Evolutionary conservation across 768 basidiomycete genomes (phyloP).

Genomic region (Dentipellis sp.): DNA sequence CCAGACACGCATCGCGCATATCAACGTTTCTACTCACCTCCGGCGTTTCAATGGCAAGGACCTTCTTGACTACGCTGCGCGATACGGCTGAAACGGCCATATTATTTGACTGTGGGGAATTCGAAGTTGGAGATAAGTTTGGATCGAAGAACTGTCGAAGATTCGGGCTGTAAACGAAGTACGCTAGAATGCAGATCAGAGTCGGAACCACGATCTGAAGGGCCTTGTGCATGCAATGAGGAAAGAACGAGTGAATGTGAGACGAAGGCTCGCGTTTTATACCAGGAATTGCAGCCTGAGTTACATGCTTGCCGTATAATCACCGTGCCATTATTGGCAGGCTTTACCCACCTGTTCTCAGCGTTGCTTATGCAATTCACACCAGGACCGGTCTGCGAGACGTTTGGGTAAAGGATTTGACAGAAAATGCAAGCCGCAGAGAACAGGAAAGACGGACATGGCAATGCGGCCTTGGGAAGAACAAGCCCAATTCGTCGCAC

Average conservation of each 20-base stretch:
- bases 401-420: neutral
- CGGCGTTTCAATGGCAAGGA: conserved; percentile 64
- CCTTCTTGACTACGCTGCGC: conserved; percentile 66
- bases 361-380: neutral
- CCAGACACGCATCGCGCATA: no score
- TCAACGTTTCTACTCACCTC: conserved; percentile 34
- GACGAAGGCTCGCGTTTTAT: neutral
- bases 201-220: neutral
- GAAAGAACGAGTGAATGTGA: no score
- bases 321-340: neutral
- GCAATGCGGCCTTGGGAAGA: neutral
- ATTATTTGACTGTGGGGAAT: conserved; percentile 17
- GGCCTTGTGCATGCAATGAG: no score
- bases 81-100: conserved; percentile 32
- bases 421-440: neutral
- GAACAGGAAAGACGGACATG: neutral
- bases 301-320: neutral
- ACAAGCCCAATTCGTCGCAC: neutral
- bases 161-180: no score
- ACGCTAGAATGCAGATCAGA: neutral
- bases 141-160: no score
- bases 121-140: neutral
- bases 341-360: neutral
- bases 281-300: neutral
- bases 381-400: neutral